A percentile compares a stretch with the other conserved stretches of the same genome.
Conservation (phyloP, 2,329 filamentous ascomycete genomes). For the Paraphoma sp. region DNA sequence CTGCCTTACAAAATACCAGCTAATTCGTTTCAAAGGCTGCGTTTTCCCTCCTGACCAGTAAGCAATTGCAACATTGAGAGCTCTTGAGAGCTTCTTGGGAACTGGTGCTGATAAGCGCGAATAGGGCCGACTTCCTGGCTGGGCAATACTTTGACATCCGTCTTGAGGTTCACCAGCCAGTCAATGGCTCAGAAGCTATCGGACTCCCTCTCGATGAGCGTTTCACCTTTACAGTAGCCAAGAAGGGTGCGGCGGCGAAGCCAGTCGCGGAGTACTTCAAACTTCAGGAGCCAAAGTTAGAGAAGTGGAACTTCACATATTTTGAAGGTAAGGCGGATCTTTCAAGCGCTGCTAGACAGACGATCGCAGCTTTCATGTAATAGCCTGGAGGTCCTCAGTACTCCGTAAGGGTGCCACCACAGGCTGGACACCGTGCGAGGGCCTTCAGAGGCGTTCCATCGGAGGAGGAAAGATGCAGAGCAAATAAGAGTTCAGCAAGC, state of each 20-base stretch:
- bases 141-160: constrained; percentile 86
- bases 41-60: constrained; percentile 66
- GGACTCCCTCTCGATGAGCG: constrained; percentile 72
- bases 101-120: constrained; percentile 1
- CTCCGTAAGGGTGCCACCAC: too few species aligned
- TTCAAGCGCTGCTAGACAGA: background rate
- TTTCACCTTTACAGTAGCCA: constrained; percentile 77
- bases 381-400: too few species aligned
- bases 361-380: too few species aligned
- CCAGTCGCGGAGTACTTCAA: constrained; percentile 71
- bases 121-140: constrained; percentile 77
- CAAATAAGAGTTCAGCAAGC: background rate
- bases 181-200: constrained; percentile 82
- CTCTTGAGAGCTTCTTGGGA: constrained; percentile 7
- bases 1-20: constrained; percentile 4
- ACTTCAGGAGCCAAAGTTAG: constrained; percentile 72
- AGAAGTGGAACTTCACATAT: constrained; percentile 85
- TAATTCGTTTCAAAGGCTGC: constrained; percentile 46
- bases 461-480: too few species aligned
- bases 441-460: too few species aligned
- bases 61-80: constrained; percentile 21
- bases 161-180: constrained; percentile 80
- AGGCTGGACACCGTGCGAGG: too few species aligned
- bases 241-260: constrained; percentile 63
- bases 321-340: constrained; percentile 67